phyloP scores from a whole-genome alignment of 345 rosid species.

The Lagerstroemia speciosa region DNA sequence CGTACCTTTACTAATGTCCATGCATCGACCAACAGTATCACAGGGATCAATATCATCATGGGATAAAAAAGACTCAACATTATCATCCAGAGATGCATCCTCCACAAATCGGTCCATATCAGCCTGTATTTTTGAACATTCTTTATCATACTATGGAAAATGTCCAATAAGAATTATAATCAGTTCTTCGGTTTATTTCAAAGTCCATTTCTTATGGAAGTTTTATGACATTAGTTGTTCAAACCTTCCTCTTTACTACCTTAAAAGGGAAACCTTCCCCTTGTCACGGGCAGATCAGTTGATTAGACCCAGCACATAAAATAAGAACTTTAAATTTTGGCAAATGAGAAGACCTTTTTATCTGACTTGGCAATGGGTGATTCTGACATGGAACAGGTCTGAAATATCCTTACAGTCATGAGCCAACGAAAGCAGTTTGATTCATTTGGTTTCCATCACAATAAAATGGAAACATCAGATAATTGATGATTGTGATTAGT shows the following conservation, averaged over 20 bases:
- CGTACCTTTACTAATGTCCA: conserved; percentile 74
- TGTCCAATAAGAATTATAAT: not conserved
- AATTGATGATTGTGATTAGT: not conserved
- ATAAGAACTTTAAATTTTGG: not conserved
- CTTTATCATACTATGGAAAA: conserved; percentile 27
- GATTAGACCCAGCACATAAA: not conserved
- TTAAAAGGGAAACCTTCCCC: not conserved
- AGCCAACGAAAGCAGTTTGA: not conserved
- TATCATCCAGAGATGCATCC: conserved; percentile 90
- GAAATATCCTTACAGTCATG: not conserved
- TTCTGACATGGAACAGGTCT: not conserved
- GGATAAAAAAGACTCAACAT: conserved; percentile 94
- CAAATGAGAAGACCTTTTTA: not conserved
- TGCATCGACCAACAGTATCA: conserved; percentile 64
- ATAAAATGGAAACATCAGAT: not conserved
- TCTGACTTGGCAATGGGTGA: not conserved
- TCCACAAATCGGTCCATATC: conserved; percentile 91
- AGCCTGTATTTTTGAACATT: conserved; percentile 66
- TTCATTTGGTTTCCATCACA: not conserved
- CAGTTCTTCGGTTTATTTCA: not conserved
- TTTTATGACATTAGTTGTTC: not conserved
- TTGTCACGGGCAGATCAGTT: not conserved
- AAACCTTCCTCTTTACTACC: not conserved
- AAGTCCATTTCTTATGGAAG: not conserved
- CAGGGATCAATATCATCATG: conserved; percentile 81